These are phyloP conservation scores for Penicillium sp. DNA, from an alignment of 2,329 filamentous ascomycete species.

Conservation along the genomic window DNA sequence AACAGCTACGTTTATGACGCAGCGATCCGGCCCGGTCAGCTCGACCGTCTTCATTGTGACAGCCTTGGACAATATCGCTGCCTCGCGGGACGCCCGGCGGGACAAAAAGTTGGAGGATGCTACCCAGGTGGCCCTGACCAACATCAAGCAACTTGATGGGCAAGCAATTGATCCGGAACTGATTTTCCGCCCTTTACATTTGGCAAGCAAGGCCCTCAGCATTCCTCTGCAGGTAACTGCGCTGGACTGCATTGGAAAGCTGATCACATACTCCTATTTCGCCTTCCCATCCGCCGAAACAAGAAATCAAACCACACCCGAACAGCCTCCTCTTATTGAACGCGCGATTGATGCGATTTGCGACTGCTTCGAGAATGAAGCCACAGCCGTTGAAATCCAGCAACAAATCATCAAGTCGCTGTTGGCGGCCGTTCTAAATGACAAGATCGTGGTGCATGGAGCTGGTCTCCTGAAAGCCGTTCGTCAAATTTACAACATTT, in stretches of 20 bases:
- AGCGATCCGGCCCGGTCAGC: slow-evolving; percentile 68
- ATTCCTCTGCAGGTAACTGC: slow-evolving; percentile 84
- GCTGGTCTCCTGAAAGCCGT: slow-evolving; percentile 94
- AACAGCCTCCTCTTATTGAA: slow-evolving; percentile 78
- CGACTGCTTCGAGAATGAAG: slow-evolving; percentile 97
- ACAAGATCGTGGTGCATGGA: slow-evolving; percentile 98
- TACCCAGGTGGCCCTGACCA: slow-evolving; percentile 75
- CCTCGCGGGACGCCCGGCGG: slow-evolving; percentile 85
- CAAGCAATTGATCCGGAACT: slow-evolving; percentile 84
- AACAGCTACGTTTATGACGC: slow-evolving; percentile 51
- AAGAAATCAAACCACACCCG: slow-evolving; percentile 27
- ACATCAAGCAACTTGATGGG: slow-evolving; percentile 81
- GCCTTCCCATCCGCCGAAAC: slow-evolving; percentile 61
- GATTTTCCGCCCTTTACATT: slow-evolving; percentile 84
- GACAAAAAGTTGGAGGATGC: slow-evolving; percentile 81
- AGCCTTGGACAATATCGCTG: slow-evolving; percentile 85
- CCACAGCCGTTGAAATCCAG: slow-evolving; percentile 86
- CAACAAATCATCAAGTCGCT: slow-evolving; percentile 98
- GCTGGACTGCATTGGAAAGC: slow-evolving; percentile 96
- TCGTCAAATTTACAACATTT: slow-evolving; percentile 98
- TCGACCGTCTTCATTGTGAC: slow-evolving; percentile 95
- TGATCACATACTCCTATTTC: slow-evolving; percentile 99
- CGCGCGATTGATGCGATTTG: slow-evolving; percentile 98
- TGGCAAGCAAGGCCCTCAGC: slow-evolving; percentile 84
- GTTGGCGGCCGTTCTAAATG: slow-evolving; percentile 90